These are phyloP conservation scores for Nicotiana paniculata DNA, from an alignment of 257 asterid genomes.

Conservation along the genomic window DNA sequence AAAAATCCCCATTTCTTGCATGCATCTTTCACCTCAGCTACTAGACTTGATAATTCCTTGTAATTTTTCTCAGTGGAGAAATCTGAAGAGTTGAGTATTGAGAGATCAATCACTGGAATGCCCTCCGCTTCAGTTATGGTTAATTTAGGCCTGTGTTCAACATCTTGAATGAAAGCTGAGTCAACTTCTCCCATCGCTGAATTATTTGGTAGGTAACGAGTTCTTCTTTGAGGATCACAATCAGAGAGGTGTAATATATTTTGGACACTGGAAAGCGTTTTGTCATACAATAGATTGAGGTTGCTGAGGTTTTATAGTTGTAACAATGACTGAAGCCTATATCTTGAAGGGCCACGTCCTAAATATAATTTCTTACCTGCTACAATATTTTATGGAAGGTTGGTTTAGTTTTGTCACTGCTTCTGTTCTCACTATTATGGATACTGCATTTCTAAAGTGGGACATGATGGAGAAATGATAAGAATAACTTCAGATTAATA, in stretches of 20 bases:
- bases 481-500: background rate
- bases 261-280: background rate
- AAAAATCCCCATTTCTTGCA: constrained; percentile 67
- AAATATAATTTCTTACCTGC: background rate
- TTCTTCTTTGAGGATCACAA: background rate
- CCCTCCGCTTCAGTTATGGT: constrained; percentile 33
- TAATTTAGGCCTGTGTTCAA: constrained; percentile 58
- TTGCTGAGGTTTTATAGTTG: background rate
- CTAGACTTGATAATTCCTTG: constrained; percentile 21
- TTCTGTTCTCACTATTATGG: background rate
- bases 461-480: background rate
- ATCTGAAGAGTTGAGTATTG: constrained; percentile 21
- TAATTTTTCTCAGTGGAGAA: background rate
- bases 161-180: constrained; percentile 46
- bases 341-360: background rate
- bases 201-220: background rate
- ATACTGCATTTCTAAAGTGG: background rate
- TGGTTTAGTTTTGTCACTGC: background rate
- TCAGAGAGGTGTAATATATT: background rate
- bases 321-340: background rate
- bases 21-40: constrained; percentile 46
- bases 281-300: background rate
- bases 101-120: constrained; percentile 66
- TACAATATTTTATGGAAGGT: background rate
- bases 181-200: constrained; percentile 55